Conservation (phyloP, 768 basidiomycete genomes). For the Lactifluus pinguis region DNA sequence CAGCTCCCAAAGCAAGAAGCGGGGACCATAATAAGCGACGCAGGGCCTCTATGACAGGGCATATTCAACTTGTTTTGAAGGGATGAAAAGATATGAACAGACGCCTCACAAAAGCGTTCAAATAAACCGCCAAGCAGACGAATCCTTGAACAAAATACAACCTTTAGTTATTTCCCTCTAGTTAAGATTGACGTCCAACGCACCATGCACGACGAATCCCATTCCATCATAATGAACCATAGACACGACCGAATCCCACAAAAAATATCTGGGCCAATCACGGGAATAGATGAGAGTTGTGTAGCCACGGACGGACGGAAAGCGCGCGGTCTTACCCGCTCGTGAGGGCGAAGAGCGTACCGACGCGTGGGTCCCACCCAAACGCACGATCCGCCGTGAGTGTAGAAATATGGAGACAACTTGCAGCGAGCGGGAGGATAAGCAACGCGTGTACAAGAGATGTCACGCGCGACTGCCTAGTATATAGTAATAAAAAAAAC, state of each 20-base stretch:
- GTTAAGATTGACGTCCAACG: constrained; percentile 15
- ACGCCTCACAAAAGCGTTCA: constrained; percentile 57
- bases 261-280: constrained; percentile 48
- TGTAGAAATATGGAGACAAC: constrained; percentile 38
- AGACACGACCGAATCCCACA: constrained; percentile 77
- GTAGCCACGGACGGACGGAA: no score
- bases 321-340: constrained; percentile 45
- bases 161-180: background rate
- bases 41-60: constrained; percentile 42
- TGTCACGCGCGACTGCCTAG: constrained; percentile 60
- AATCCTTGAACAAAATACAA: constrained; percentile 32
- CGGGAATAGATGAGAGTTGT: background rate
- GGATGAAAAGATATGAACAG: background rate
- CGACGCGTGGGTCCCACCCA: constrained; percentile 58
- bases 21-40: constrained; percentile 65
- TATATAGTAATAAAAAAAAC: no score
- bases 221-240: constrained; percentile 56
- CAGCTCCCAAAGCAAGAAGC: constrained; percentile 81
- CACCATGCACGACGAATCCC: constrained; percentile 74
- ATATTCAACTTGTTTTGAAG: background rate
- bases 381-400: constrained; percentile 56
- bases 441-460: constrained; percentile 67
- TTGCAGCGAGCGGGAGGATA: constrained; percentile 54
- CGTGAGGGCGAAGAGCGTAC: constrained; percentile 57
- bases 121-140: constrained; percentile 56